Percentiles rank a stretch among this genome's conserved stretches.
phyloP scores from a whole-genome alignment of 257 asterid genomes.

The Linaria vulgaris region DNA sequence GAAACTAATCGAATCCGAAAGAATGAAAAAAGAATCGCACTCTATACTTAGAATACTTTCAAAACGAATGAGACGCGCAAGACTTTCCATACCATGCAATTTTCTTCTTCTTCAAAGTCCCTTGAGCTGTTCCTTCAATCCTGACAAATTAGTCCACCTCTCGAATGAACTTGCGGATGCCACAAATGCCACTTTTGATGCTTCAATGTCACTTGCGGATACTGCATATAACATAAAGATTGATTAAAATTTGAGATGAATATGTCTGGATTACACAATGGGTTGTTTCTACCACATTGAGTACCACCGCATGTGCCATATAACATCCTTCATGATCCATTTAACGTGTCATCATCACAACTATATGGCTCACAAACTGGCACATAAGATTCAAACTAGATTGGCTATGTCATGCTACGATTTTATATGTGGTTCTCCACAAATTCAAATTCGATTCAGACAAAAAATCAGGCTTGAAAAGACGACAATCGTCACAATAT shows the following conservation, averaged over 20 bases:
- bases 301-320: too few relatives aligned
- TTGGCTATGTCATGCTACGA: too few relatives aligned
- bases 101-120: slow-evolving; percentile 58
- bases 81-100: background rate
- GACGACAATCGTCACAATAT: too few relatives aligned
- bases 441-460: too few relatives aligned
- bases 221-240: slow-evolving; percentile 46
- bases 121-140: slow-evolving; percentile 68
- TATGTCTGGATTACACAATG: too few relatives aligned
- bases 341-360: too few relatives aligned
- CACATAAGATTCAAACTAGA: too few relatives aligned
- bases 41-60: background rate
- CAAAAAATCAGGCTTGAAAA: too few relatives aligned
- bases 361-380: too few relatives aligned
- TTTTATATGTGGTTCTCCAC: too few relatives aligned
- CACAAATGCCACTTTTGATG: slow-evolving; percentile 69
- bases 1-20: slow-evolving; percentile 14
- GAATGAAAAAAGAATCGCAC: slow-evolving; percentile 20
- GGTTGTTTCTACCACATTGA: too few relatives aligned
- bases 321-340: too few relatives aligned
- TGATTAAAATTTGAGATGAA: background rate
- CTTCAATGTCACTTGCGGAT: slow-evolving; percentile 61
- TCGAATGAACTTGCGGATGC: slow-evolving; percentile 77
- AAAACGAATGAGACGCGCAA: background rate
- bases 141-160: slow-evolving; percentile 80